phyloP scores from a whole-genome alignment of 2,329 filamentous ascomycete genomes.

The Trichoderma breve region DNA sequence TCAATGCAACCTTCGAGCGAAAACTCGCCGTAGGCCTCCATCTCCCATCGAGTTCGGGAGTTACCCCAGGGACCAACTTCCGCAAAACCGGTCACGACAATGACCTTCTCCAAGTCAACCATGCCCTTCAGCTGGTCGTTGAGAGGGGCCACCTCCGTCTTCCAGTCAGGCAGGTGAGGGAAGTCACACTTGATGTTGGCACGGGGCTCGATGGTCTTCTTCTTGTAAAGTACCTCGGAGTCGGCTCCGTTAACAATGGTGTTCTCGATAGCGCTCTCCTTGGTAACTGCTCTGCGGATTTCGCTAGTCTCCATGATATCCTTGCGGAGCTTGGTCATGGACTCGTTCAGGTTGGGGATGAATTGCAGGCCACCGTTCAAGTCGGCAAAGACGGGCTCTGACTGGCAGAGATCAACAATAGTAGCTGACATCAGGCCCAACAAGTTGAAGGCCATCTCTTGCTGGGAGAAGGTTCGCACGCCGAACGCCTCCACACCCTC shows the following conservation, averaged over 20 bases:
- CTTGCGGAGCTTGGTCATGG: slow-evolving; percentile 90
- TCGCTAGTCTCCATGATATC: slow-evolving; percentile 95
- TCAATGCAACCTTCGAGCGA: slow-evolving; percentile 97
- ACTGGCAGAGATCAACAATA: slow-evolving; percentile 93
- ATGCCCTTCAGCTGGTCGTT: slow-evolving; percentile 90
- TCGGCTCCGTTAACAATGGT: slow-evolving; percentile 94
- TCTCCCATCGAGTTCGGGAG: slow-evolving; percentile 96
- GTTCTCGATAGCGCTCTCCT: slow-evolving; percentile 95
- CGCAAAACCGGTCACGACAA: slow-evolving; percentile 94
- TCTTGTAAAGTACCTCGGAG: slow-evolving; percentile 90
- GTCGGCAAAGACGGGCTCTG: slow-evolving; percentile 93
- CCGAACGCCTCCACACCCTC: slow-evolving; percentile 96
- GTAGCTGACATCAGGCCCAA: slow-evolving; percentile 92
- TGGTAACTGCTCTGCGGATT: slow-evolving; percentile 87
- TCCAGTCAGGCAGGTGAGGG: slow-evolving; percentile 86
- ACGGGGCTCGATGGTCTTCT: slow-evolving; percentile 86
- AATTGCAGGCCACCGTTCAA: slow-evolving; percentile 97
- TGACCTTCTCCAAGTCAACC: slow-evolving; percentile 97
- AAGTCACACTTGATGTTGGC: slow-evolving; percentile 99
- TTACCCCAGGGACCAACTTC: slow-evolving; percentile 99
- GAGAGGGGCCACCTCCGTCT: slow-evolving; percentile 83
- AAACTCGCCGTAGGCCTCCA: slow-evolving; percentile 96
- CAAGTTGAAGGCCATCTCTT: slow-evolving; percentile 99
- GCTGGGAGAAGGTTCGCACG: slow-evolving; percentile 96
- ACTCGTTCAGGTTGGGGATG: slow-evolving; percentile 89